Evolutionary conservation across 805 yeast genomes (phyloP), one percentile per base, ranked within the genome.

Genomic region (Yamadazyma laniorum): DNA sequence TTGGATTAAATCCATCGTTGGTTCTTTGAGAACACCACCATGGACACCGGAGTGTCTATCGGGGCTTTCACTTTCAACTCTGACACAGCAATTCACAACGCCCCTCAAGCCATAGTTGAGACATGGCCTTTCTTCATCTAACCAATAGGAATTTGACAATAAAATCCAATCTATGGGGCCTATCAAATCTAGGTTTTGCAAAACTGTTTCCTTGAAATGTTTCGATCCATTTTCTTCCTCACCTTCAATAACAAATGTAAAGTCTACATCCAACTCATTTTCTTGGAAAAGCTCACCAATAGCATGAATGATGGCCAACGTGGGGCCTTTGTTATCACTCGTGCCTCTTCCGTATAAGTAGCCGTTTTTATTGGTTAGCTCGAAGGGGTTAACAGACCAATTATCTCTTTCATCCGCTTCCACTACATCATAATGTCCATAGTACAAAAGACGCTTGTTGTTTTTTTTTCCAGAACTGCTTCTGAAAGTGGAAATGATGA

Each of bases 1-100:
- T 37, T 81, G 83, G 28, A 90, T 74, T 59, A 91, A 61, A 55
- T 91, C 98, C 65, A 86, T 77, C 0, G 95, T 81, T 2, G 99
- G 97, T 51, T 91, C 99, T 40, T 84, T 73, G 44, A 79, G 76
- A 6, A 84, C 81, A 42, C 98, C 98, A 35, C 99, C 99, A 62
- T 89, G 95, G 7, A 93, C 93, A 45, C 99, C 99, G 0, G 97
- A 87, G 56, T 93, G 99, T 42, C 95, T 68, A 58, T 93, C 97
- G 1, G 95, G 95, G 42, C 73, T 73, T 47, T 82, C 90, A 35
- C 89, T 79, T 40, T 69, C 66, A 8, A 93, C 71, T 25, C 77
- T 78, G 2, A 93, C 75, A n/a, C 80, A 70, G 1, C 87, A 83
- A 60, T 89, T 85, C 17, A 93, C 71, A 2, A 90, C 91, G 35